Evolutionary conservation across 2,329 filamentous ascomycete species (phyloP).

Genomic region (Colletotrichum cereale): DNA sequence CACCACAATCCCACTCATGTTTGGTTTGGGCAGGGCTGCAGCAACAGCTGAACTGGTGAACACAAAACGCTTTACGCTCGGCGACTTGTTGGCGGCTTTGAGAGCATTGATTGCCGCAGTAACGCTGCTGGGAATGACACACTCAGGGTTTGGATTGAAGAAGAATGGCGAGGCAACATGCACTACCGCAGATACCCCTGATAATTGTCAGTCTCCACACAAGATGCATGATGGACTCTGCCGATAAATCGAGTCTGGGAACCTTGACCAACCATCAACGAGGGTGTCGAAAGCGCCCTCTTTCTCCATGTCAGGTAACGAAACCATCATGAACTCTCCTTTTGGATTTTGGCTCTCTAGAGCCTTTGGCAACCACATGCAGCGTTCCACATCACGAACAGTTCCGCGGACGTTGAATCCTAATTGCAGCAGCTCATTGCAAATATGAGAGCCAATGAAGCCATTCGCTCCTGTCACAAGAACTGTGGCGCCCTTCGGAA

Average conservation of each 20-base stretch:
- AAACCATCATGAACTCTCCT: constrained; percentile 48
- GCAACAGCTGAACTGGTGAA: constrained; percentile 46
- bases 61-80: constrained; percentile 55
- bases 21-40: constrained; percentile 22
- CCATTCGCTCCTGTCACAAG: constrained; percentile 59
- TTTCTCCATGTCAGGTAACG: constrained; percentile 50
- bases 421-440: constrained; percentile 50
- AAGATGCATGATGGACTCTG: neutral
- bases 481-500: constrained; percentile 42
- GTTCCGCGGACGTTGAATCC: constrained; percentile 56
- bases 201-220: neutral
- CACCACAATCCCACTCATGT: constrained; percentile 34
- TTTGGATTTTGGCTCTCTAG: constrained; percentile 49
- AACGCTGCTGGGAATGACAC: constrained; percentile 52
- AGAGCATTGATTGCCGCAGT: constrained; percentile 47
- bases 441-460: constrained; percentile 56
- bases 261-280: constrained; percentile 44
- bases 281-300: constrained; percentile 45
- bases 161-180: constrained; percentile 52
- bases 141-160: constrained; percentile 52
- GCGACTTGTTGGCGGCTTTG: constrained; percentile 50
- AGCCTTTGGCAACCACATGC: constrained; percentile 45
- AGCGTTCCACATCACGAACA: constrained; percentile 50
- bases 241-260: too few species aligned
- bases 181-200: constrained; percentile 36